phyloP scores from a whole-genome alignment of 768 basidiomycete species.

The Tricholoma terreum region DNA sequence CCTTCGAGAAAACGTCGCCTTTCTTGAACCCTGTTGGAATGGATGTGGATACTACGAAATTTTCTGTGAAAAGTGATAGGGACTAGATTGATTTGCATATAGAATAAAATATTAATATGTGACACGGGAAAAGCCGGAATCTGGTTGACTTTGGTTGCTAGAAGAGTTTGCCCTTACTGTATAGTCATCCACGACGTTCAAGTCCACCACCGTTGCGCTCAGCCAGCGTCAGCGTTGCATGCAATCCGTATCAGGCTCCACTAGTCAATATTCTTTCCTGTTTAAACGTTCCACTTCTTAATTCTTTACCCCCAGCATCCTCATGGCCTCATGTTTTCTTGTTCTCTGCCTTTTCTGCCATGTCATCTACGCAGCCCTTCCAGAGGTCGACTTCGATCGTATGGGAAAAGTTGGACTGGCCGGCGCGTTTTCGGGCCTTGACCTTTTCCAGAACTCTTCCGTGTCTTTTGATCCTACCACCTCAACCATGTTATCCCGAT shows the following conservation, averaged over 20 bases:
- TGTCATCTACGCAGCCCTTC: conserved; percentile 33
- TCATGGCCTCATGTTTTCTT: conserved; percentile 18
- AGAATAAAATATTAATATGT: background rate
- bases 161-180: too few relatives aligned
- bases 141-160: conserved; percentile 16
- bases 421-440: conserved; percentile 86
- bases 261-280: background rate
- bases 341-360: conserved; percentile 14
- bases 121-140: conserved; percentile 10
- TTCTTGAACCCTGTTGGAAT: conserved; percentile 59
- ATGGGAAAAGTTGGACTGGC: conserved; percentile 92
- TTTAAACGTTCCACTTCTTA: background rate
- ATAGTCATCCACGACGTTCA: background rate
- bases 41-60: conserved; percentile 29
- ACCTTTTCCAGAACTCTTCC: conserved; percentile 60
- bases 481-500: conserved; percentile 68
- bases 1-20: conserved; percentile 57
- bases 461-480: conserved; percentile 66
- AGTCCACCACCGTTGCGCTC: background rate
- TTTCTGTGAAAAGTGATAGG: conserved; percentile 32
- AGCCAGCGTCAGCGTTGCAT: background rate
- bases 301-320: conserved; percentile 9
- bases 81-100: conserved; percentile 13
- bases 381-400: conserved; percentile 50
- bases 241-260: background rate